Percentiles rank a stretch among this genome's conserved stretches.
Conservation (phyloP, 805 yeast species). For the Wickerhamiella brachini region DNA sequence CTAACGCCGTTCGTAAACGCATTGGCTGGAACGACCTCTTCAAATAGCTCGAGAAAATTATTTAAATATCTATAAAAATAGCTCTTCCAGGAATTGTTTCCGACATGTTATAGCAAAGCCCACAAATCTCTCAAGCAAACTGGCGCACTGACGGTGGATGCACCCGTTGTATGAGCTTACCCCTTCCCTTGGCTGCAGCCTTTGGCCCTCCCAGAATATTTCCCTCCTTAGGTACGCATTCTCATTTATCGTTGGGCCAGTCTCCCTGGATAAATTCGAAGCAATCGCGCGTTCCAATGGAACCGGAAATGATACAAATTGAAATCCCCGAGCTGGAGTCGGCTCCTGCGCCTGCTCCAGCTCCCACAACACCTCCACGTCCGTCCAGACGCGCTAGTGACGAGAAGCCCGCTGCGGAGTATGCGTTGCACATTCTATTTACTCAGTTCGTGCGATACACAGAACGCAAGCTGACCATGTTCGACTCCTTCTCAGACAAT, state of each 20-base stretch:
- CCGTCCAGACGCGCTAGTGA: background rate
- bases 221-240: background rate
- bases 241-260: background rate
- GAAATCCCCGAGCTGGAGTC: slow-evolving; percentile 15
- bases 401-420: slow-evolving; percentile 35
- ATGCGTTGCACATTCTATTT: slow-evolving; percentile 84
- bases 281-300: background rate
- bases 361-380: background rate
- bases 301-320: slow-evolving; percentile 13
- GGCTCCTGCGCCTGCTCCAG: background rate
- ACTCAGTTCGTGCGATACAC: slow-evolving; percentile 93
- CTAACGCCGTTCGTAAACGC: slow-evolving; percentile 78
- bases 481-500: slow-evolving; percentile 49
- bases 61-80: too few species aligned
- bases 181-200: background rate
- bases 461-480: slow-evolving; percentile 67
- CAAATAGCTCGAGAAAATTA: background rate
- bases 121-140: background rate
- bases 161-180: background rate
- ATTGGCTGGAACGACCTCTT: slow-evolving; percentile 57
- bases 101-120: background rate
- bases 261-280: background rate
- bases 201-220: background rate
- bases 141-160: background rate
- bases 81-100: background rate